Evolutionary conservation across 148 eudicot species (phyloP).

Genomic region (Selenicereus undatus): DNA sequence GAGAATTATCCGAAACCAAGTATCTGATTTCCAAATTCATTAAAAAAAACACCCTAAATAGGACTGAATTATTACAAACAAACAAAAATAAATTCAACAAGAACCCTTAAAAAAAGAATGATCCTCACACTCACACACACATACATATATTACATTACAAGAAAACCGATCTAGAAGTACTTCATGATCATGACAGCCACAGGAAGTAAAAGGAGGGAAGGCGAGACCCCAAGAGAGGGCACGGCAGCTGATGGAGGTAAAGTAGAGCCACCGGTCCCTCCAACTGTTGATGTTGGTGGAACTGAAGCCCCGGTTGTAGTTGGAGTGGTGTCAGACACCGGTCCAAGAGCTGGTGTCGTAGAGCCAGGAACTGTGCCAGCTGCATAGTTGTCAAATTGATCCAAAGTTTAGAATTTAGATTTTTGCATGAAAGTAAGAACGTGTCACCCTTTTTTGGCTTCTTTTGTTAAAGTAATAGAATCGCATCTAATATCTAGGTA

Average conservation of each 20-base stretch:
- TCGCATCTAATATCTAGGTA: background rate
- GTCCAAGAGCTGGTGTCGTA: constrained; percentile 44
- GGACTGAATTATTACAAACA: background rate
- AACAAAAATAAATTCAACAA: background rate
- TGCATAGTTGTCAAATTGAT: constrained; percentile 16
- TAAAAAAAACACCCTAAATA: constrained; percentile 7
- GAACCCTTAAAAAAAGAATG: constrained; percentile 23
- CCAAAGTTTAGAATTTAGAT: background rate
- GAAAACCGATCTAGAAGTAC: constrained; percentile 20
- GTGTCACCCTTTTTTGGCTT: no score
- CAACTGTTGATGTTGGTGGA: constrained; percentile 38
- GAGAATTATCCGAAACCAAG: constrained; percentile 15
- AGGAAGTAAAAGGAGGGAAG: constrained; percentile 31
- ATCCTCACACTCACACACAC: constrained; percentile 23
- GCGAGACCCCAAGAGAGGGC: constrained; percentile 31
- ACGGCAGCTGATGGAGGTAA: constrained; percentile 45
- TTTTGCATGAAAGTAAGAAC: background rate
- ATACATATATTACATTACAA: background rate
- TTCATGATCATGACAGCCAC: constrained; percentile 32
- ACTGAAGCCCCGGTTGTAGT: constrained; percentile 32
- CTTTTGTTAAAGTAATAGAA: no score
- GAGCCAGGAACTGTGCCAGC: constrained; percentile 29
- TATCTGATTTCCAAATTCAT: background rate
- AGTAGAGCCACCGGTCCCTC: constrained; percentile 35
- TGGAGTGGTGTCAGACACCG: constrained; percentile 41